Evolutionary conservation across 2,329 filamentous ascomycete genomes (phyloP), one percentile per base, ranked within the genome.

Genomic region (Phoma herbarum): DNA sequence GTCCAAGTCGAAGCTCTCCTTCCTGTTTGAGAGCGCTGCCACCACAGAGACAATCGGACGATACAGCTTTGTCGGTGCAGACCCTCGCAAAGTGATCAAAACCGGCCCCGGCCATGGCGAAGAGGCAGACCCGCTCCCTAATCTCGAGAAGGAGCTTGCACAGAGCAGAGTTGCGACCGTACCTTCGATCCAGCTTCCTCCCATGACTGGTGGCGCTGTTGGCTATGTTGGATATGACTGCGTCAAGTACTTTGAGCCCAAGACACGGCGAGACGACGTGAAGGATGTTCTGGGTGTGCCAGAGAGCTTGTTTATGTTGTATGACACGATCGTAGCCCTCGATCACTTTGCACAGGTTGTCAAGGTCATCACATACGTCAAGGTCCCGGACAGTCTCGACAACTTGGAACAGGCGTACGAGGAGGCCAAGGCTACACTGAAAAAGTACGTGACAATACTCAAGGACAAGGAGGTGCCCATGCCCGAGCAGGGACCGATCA

Each of bases 191-290:
- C 86, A 86, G 69, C 84, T 99, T 35, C 95, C 95, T 50, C 91
- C 92, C 25, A 82, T 99, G 80, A 92, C 91, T 0, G 95, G 93
- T 39, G 95, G 95, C 48, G 95, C 93, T 12, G 92, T 99, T 70
- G 95, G 95, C 59, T 99, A 98, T 77, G 92, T 98, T 6, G 93
- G 93, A 52, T 99, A 99, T 75, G 95, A 99, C 76, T 99, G 95
- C 77, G 92, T 99, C 70, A 89, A 90, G 73, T 98, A 98, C 80
- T 99, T 99, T 69, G 95, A 99, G 83, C 95, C 95, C 61, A 96
- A 93, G 84, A 98, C 95, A n/a, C 89, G 88, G 25, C 86, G 93
- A 48, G 87, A 92, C 43, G 87, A 92, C 42, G 87, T 97, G 83
- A 90, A 95, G 78, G 95, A 99, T 78, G 85, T 96, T 28, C 84